Percentiles rank a stretch among this genome's conserved stretches.
Conservation (phyloP, 352 stramenopile species). For the Pythium plurisporium region DNA sequence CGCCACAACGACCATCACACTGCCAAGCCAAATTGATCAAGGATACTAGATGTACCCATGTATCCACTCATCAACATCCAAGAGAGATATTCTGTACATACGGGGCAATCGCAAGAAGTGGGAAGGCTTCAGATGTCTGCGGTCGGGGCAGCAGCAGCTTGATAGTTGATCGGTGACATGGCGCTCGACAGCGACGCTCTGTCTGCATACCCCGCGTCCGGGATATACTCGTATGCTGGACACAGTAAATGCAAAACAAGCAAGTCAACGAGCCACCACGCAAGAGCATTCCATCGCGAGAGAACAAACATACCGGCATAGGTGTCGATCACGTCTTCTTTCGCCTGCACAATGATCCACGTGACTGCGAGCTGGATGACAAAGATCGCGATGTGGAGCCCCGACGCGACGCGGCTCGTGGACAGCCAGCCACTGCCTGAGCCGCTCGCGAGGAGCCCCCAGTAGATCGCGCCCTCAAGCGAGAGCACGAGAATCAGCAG, state of each 20-base stretch:
- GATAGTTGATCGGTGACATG: conserved; percentile 55
- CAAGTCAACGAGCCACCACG: not conserved
- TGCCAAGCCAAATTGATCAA: not conserved
- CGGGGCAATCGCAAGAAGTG: not conserved
- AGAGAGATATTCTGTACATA: conserved; percentile 5
- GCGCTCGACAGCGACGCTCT: conserved; percentile 34
- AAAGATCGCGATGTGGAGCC: conserved; percentile 54
- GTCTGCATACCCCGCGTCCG: conserved; percentile 47
- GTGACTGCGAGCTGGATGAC: conserved; percentile 57
- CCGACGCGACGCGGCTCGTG: conserved; percentile 42
- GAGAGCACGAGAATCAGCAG: conserved; percentile 61
- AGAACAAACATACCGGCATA: conserved; percentile 50
- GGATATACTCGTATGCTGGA: conserved; percentile 87
- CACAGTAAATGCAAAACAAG: too few relatives aligned
- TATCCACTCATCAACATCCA: not conserved
- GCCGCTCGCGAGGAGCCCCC: conserved; percentile 20
- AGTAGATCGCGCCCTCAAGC: conserved; percentile 65
- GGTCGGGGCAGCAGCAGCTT: conserved; percentile 46
- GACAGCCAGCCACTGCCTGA: conserved; percentile 23
- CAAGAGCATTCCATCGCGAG: not conserved
- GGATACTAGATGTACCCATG: not conserved
- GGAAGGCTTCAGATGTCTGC: conserved; percentile 55
- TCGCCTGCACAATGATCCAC: conserved; percentile 58
- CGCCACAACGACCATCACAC: not conserved
- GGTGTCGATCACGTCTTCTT: conserved; percentile 83